Conservation (phyloP, 1,139 yeast species). For the Candida freyschussii region DNA sequence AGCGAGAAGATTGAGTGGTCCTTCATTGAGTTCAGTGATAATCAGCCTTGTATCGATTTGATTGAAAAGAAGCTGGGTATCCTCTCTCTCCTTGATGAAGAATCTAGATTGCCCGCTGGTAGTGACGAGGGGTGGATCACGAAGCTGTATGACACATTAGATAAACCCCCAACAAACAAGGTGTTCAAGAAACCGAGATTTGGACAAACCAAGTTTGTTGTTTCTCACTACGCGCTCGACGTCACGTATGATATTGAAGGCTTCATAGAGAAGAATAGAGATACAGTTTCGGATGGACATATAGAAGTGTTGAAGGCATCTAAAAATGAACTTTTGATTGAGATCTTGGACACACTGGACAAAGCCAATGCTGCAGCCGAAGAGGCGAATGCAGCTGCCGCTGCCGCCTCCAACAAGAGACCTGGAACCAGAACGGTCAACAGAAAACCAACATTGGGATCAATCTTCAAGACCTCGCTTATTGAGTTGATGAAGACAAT, state of each 20-base stretch:
- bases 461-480: conserved; percentile 87
- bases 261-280: conserved; percentile 94
- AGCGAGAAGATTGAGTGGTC: conserved; percentile 95
- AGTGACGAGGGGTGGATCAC: conserved; percentile 90
- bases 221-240: conserved; percentile 91
- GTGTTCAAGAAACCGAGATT: conserved; percentile 93
- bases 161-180: conserved; percentile 69
- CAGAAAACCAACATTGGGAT: conserved; percentile 90
- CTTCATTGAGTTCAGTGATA: conserved; percentile 92
- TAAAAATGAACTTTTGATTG: conserved; percentile 56
- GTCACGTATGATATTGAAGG: conserved; percentile 93
- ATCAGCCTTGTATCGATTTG: conserved; percentile 93
- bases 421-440: conserved; percentile 41
- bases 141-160: conserved; percentile 82
- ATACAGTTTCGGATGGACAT: conserved; percentile 95
- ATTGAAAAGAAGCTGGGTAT: conserved; percentile 90
- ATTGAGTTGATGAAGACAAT: conserved; percentile 92
- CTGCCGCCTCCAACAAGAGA: conserved; percentile 27
- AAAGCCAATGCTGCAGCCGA: conserved; percentile 48
- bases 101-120: conserved; percentile 91
- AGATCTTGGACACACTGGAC: conserved; percentile 62
- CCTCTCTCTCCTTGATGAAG: conserved; percentile 86
- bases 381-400: conserved; percentile 34
- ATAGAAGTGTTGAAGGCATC: conserved; percentile 75
- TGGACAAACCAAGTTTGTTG: conserved; percentile 87